A percentile compares a stretch with the other conserved stretches of the same genome.
These are phyloP conservation scores for Bipolaris oryzae DNA, from an alignment of 2,329 filamentous ascomycete genomes.

Conservation along the genomic window DNA sequence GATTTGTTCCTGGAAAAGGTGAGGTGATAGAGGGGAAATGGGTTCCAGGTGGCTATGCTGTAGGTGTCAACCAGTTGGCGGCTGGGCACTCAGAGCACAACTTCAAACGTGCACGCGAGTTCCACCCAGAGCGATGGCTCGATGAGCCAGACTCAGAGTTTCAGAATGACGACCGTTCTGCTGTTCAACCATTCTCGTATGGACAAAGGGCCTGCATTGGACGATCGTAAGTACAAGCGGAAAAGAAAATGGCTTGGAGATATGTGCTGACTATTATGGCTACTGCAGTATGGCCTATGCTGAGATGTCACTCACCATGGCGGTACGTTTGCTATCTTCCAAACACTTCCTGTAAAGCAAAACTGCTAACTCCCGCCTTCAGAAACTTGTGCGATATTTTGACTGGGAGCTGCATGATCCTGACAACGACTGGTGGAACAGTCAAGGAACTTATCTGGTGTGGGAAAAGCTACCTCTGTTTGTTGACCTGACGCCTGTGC, in stretches of 20 bases:
- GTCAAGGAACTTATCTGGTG: slow-evolving; percentile 9
- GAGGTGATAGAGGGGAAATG: slow-evolving; percentile 22
- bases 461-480: slow-evolving; percentile 13
- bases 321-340: neutral
- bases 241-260: no score
- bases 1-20: slow-evolving; percentile 23
- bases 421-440: slow-evolving; percentile 3
- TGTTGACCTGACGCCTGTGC: slow-evolving; percentile 1
- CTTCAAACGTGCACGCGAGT: slow-evolving; percentile 23
- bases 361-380: neutral
- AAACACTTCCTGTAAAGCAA: neutral
- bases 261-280: neutral
- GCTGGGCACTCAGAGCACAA: slow-evolving; percentile 24
- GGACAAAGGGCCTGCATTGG: slow-evolving; percentile 23
- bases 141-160: slow-evolving; percentile 20
- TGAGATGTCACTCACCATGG: slow-evolving; percentile 7
- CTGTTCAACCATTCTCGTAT: slow-evolving; percentile 31
- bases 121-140: slow-evolving; percentile 17
- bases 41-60: slow-evolving; percentile 25
- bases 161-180: slow-evolving; percentile 33
- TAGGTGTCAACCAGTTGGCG: slow-evolving; percentile 23
- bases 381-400: slow-evolving; percentile 5
- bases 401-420: slow-evolving; percentile 5
- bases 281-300: slow-evolving; percentile 2
- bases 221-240: neutral